phyloP scores from a whole-genome alignment of 352 stramenopile species.

The Stramenopiles sp. region DNA sequence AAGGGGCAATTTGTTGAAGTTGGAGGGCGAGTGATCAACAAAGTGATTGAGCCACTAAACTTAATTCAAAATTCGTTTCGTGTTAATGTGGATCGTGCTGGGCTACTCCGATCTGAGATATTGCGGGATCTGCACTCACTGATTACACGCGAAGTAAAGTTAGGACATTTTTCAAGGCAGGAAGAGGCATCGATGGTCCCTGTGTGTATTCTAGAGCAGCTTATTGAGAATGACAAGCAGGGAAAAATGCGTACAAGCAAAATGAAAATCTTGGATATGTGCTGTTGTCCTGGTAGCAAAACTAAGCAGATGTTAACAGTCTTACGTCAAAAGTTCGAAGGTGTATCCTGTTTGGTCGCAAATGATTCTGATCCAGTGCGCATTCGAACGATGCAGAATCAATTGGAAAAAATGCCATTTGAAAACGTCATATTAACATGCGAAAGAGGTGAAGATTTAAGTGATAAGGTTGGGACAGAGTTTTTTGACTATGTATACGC shows the following conservation, averaged over 20 bases:
- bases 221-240: background rate
- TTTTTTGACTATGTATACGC: slow-evolving; percentile 51
- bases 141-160: background rate
- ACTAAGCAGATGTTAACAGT: background rate
- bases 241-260: background rate
- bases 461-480: background rate
- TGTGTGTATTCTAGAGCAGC: background rate
- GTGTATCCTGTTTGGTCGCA: background rate
- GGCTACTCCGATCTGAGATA: background rate
- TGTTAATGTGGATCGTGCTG: slow-evolving; percentile 2
- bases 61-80: slow-evolving; percentile 1
- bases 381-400: background rate
- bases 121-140: background rate
- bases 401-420: slow-evolving; percentile 1
- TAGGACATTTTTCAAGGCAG: slow-evolving; percentile 10
- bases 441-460: slow-evolving; percentile 10
- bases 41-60: background rate
- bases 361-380: background rate
- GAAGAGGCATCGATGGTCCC: slow-evolving; percentile 3
- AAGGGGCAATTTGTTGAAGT: slow-evolving; percentile 6
- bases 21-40: background rate
- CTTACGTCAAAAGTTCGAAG: background rate
- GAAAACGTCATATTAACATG: background rate
- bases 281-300: background rate
- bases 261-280: background rate